Conservation (phyloP, 2,329 filamentous ascomycete genomes). For the Apiospora hydei region DNA sequence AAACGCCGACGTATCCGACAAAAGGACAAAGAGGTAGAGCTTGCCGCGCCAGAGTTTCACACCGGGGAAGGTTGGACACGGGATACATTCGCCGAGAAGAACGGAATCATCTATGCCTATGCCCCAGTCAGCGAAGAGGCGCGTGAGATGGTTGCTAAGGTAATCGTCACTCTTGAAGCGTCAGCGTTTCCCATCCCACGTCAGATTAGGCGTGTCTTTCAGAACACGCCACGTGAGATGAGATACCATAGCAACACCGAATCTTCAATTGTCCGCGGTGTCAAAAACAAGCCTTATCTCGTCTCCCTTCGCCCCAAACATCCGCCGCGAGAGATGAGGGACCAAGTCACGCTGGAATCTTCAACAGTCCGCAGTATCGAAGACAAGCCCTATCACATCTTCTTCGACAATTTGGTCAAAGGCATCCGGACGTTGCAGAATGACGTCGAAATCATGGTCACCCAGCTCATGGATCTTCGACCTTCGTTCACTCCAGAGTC, state of each 20-base stretch:
- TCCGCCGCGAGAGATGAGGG: too few relatives aligned
- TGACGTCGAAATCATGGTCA: background rate
- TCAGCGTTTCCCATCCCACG: background rate
- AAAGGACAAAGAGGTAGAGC: background rate
- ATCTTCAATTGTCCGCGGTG: too few relatives aligned
- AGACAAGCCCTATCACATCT: background rate
- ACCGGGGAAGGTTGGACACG: background rate
- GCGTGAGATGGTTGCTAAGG: background rate
- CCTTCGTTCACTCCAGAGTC: background rate
- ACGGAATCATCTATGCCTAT: background rate
- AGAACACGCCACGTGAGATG: background rate
- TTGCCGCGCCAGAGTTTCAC: background rate
- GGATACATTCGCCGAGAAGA: background rate
- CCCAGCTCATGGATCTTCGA: background rate
- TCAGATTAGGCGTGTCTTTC: background rate
- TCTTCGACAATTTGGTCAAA: background rate
- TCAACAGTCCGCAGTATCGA: too few relatives aligned
- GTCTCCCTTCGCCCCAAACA: too few relatives aligned
- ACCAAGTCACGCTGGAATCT: too few relatives aligned
- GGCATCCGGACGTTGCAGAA: background rate
- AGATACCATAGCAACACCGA: background rate
- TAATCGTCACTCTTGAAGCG: background rate
- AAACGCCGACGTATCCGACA: background rate
- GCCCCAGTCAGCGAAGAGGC: background rate
- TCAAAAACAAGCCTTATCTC: background rate